Conservation (phyloP, 768 basidiomycete genomes). For the Amanita subjunquillea region DNA sequence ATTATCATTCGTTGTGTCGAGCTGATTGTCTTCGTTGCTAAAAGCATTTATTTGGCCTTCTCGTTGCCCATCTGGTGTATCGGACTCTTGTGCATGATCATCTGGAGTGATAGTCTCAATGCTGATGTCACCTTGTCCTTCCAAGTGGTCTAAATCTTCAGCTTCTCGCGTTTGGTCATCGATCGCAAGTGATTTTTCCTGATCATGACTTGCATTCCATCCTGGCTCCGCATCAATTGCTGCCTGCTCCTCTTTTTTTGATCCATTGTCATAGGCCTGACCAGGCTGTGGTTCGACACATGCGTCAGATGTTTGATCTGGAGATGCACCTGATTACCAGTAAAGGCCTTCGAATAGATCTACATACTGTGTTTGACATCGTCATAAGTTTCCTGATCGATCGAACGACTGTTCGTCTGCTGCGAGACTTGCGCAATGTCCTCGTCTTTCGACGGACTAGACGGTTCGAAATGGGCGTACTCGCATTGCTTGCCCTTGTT, state of each 20-base stretch:
- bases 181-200: background rate
- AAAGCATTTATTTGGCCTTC: background rate
- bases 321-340: background rate
- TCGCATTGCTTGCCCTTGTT: conserved; percentile 5
- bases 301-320: background rate
- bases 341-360: background rate
- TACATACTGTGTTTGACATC: too few relatives aligned
- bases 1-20: background rate
- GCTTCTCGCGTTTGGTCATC: background rate
- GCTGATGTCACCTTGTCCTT: background rate
- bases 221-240: too few relatives aligned
- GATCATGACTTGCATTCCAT: background rate
- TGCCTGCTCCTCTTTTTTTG: background rate
- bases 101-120: conserved; percentile 1
- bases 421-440: background rate
- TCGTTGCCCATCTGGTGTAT: background rate
- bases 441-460: background rate
- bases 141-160: background rate
- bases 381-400: background rate
- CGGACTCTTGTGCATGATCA: background rate
- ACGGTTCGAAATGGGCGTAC: conserved; percentile 1
- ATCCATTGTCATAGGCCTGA: background rate
- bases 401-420: background rate
- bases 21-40: too few relatives aligned
- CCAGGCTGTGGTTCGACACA: background rate